These are phyloP conservation scores for Ilex aquifolium DNA, from an alignment of 257 asterid genomes.

Conservation along the genomic window DNA sequence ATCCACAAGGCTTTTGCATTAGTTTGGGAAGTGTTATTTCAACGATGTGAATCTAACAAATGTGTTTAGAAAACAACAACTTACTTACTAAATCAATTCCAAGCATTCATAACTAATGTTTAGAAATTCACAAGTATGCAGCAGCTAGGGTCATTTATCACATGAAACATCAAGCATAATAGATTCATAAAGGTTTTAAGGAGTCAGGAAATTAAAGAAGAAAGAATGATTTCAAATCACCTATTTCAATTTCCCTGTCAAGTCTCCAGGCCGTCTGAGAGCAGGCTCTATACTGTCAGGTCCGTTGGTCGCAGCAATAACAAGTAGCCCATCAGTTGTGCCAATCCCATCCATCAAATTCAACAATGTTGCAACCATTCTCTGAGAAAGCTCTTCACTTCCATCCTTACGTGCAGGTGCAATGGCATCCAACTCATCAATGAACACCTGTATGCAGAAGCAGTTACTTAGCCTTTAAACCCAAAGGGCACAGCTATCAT, in stretches of 20 bases:
- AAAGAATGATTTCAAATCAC: slow-evolving; percentile 24
- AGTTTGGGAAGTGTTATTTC: too few relatives aligned
- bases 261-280: slow-evolving; percentile 96
- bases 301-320: slow-evolving; percentile 85
- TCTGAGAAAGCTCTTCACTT: slow-evolving; percentile 82
- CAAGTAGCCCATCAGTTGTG: slow-evolving; percentile 65
- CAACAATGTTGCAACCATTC: slow-evolving; percentile 90
- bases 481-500: too few relatives aligned
- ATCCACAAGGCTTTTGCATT: too few relatives aligned
- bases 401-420: slow-evolving; percentile 92
- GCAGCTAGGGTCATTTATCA: too few relatives aligned
- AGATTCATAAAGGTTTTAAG: not conserved
- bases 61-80: too few relatives aligned
- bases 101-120: too few relatives aligned
- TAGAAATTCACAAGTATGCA: too few relatives aligned
- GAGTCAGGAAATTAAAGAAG: not conserved
- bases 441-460: slow-evolving; percentile 57
- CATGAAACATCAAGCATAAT: too few relatives aligned
- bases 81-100: too few relatives aligned
- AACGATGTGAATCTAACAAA: too few relatives aligned
- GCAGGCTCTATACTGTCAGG: slow-evolving; percentile 93
- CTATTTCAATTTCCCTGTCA: slow-evolving; percentile 94
- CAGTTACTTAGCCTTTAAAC: not conserved
- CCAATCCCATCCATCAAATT: slow-evolving; percentile 90
- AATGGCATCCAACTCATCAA: slow-evolving; percentile 93